These are phyloP conservation scores for Chytriomyces sp. DNA, from an alignment of 192 early-diverging fungal species.

Conservation along the genomic window DNA sequence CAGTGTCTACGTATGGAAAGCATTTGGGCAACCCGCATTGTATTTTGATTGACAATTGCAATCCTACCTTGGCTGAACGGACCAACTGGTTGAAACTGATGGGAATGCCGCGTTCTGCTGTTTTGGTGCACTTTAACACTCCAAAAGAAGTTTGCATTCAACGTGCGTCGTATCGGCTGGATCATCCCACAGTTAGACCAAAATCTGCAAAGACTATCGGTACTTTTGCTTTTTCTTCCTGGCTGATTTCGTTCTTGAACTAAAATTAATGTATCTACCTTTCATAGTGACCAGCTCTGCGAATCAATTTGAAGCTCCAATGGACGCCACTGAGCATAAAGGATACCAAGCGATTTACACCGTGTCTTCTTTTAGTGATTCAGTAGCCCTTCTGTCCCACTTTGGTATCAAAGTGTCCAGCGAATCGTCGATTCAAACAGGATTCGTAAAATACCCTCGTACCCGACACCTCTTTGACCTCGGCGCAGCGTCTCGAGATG, in stretches of 20 bases:
- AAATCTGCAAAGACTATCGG: conserved; percentile 34
- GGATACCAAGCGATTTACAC: conserved; percentile 29
- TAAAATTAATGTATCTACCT: neutral
- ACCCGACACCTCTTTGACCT: conserved; percentile 51
- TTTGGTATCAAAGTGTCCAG: conserved; percentile 33
- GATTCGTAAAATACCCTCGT: conserved; percentile 54
- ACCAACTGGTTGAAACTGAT: conserved; percentile 33
- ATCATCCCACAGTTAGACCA: conserved; percentile 45
- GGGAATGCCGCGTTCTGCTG: conserved; percentile 14
- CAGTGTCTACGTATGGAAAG: conserved; percentile 8
- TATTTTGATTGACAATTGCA: conserved; percentile 48
- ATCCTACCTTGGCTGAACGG: conserved; percentile 41
- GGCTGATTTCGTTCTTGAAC: neutral
- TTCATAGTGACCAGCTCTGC: conserved; percentile 28
- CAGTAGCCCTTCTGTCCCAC: conserved; percentile 25
- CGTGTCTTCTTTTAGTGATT: conserved; percentile 39
- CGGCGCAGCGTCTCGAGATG: conserved; percentile 48
- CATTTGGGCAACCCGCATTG: neutral
- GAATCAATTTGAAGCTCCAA: conserved; percentile 3
- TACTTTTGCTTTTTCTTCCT: conserved; percentile 17
- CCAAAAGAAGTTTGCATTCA: conserved; percentile 36
- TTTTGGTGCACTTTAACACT: conserved; percentile 42
- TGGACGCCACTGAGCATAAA: neutral
- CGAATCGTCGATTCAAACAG: neutral
- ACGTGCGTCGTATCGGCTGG: conserved; percentile 30